These are phyloP conservation scores for Geotrichum histeridarum DNA, from an alignment of 1,139 yeast genomes.

Conservation along the genomic window DNA sequence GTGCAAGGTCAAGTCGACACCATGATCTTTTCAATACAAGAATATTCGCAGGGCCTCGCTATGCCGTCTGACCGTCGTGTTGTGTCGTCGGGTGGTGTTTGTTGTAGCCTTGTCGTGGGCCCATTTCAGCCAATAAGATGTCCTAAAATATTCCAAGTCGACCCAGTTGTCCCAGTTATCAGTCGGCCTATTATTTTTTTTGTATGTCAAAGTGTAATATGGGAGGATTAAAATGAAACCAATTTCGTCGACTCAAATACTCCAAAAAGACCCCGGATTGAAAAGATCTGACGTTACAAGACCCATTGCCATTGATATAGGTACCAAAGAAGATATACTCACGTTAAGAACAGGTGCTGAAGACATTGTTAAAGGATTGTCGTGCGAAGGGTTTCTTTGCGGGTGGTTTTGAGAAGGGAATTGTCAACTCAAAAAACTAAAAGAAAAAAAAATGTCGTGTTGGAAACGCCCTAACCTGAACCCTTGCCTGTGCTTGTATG, in stretches of 20 bases:
- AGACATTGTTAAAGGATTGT: slow-evolving; percentile 18
- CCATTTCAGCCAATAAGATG: slow-evolving; percentile 13
- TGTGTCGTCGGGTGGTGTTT: too few species aligned
- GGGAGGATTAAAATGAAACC: neutral
- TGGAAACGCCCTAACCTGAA: slow-evolving; percentile 6
- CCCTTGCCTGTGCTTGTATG: neutral
- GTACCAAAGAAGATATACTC: slow-evolving; percentile 17
- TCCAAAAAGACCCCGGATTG: neutral
- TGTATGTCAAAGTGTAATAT: neutral
- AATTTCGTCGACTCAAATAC: too few species aligned
- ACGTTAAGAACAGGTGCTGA: slow-evolving; percentile 31
- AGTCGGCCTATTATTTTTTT: too few species aligned
- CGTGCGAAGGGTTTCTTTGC: slow-evolving; percentile 1
- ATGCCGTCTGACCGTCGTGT: too few species aligned
- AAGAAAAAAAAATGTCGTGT: slow-evolving; percentile 1
- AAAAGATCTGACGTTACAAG: neutral
- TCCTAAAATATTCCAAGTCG: slow-evolving; percentile 13
- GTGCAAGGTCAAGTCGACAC: too few species aligned
- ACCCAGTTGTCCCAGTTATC: neutral
- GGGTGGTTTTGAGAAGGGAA: neutral
- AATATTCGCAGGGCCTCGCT: too few species aligned
- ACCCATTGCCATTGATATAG: neutral
- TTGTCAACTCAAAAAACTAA: neutral
- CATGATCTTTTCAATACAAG: neutral
- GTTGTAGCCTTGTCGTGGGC: too few species aligned